Base-by-base conservation (phyloP, 495 filamentous ascomycete species). In the Daldinia caldariorum region DNA sequence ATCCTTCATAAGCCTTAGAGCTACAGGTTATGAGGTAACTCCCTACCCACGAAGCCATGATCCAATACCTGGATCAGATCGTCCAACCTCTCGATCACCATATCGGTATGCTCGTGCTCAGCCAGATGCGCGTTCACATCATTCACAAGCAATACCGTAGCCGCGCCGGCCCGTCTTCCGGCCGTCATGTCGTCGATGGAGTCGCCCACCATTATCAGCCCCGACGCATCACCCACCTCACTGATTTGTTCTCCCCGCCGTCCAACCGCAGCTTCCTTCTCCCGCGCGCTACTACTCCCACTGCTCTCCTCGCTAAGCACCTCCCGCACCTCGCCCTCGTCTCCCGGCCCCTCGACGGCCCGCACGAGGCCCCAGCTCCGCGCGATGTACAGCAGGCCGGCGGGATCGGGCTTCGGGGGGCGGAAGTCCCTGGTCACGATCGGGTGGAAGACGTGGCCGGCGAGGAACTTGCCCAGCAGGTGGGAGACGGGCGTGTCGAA, bases 181-280 rank as follows among this genome's bases (percentile, higher is more conserved):
- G 95, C 92, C 20, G 91, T 93, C 87, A 99, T 94, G 77, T 99
- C 95, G 75, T 99, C 95, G 58, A 96, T 86, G 58, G 90, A 93
- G 74, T 99, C 94, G 6, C 94, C 94, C 12, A 94, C 88, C 89
- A 85, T 91, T 37, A 83, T 83, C 13, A 83, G 51, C 8, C 58
- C 66, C 64, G 80, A 82, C 14, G 82, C 81, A 58, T 85, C 83
- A n/a, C 80, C 80, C 1, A 83, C 79, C 29, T 73, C 72, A 29
- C 80, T 77, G 0, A 72, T 70, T 1, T 38, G 18, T 22, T 41
- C 64, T 2, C 66, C 79, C 14, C 66, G 32, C 0, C 65, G 54
- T 9, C 65, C 61, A 34, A 62, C 69, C 9, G 66, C 70, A 7
- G 65, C 75, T 18, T 59, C 41, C 32, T 70, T 61, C 56, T 61